A percentile compares a stretch with the other conserved stretches of the same genome.
These are phyloP conservation scores for Dictyostelium intermedium DNA, from an alignment of 78 protist genomes.

Conservation along the genomic window DNA sequence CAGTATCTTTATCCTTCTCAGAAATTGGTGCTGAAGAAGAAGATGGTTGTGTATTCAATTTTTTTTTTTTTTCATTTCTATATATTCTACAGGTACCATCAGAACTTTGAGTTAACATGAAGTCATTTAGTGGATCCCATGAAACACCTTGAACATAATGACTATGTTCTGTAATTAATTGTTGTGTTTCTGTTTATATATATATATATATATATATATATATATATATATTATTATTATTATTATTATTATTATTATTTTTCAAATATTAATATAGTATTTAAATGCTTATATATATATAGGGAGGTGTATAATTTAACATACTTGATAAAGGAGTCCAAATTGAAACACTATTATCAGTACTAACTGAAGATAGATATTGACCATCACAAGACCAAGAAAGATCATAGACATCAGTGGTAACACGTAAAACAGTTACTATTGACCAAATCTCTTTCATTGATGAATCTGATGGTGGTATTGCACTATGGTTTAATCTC, in stretches of 20 bases:
- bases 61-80: neutral
- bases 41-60: neutral
- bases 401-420: constrained; percentile 43
- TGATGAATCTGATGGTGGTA: neutral
- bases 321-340: constrained; percentile 72
- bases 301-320: no score
- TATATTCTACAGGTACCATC: constrained; percentile 64
- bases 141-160: constrained; percentile 78
- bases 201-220: neutral
- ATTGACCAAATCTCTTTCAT: constrained; percentile 59
- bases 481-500: constrained; percentile 20
- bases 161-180: constrained; percentile 54
- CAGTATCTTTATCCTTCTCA: neutral
- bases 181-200: constrained; percentile 13
- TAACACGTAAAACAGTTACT: constrained; percentile 1
- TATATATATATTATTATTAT: neutral
- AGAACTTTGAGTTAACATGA: constrained; percentile 42
- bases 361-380: constrained; percentile 16
- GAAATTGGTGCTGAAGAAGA: neutral
- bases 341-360: constrained; percentile 49
- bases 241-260: neutral
- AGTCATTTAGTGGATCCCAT: constrained; percentile 69
- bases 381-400: constrained; percentile 70
- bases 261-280: neutral
- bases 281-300: no score